A percentile compares a stretch with the other conserved stretches of the same genome.
Evolutionary conservation across 495 filamentous ascomycete genomes (phyloP).

Genomic region (Aspergillus ostianus): DNA sequence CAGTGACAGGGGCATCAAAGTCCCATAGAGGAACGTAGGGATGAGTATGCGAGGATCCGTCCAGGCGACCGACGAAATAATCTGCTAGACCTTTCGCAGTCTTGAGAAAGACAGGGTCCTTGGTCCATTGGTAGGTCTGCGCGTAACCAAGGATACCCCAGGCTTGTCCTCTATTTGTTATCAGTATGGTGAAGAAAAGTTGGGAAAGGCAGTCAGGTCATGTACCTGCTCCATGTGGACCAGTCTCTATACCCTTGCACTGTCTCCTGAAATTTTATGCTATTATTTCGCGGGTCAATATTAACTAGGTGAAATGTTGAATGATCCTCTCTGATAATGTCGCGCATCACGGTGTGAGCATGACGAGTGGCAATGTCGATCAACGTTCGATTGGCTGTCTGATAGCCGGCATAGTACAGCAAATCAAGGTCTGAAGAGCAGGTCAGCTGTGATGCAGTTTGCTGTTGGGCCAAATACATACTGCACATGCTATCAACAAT

Average conservation of each 20-base stretch:
- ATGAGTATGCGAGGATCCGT: slow-evolving; percentile 13
- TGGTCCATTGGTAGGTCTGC: slow-evolving; percentile 44
- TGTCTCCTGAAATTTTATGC: slow-evolving; percentile 33
- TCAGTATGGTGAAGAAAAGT: background rate
- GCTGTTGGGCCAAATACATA: background rate
- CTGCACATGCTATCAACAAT: slow-evolving; percentile 46
- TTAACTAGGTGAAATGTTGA: slow-evolving; percentile 42
- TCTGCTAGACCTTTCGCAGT: slow-evolving; percentile 30
- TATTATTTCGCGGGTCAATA: slow-evolving; percentile 32
- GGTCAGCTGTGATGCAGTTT: background rate
- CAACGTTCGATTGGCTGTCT: slow-evolving; percentile 24
- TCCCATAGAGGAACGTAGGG: slow-evolving; percentile 32
- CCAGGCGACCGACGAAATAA: slow-evolving; percentile 37
- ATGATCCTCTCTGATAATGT: slow-evolving; percentile 30
- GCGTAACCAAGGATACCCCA: slow-evolving; percentile 49
- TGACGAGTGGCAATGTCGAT: slow-evolving; percentile 37
- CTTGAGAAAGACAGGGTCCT: slow-evolving; percentile 33
- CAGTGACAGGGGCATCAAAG: slow-evolving; percentile 38
- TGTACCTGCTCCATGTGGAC: slow-evolving; percentile 35
- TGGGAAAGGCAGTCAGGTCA: too few species aligned
- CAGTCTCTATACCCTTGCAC: slow-evolving; percentile 40
- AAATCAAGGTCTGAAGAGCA: slow-evolving; percentile 34
- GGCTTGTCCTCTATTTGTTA: slow-evolving; percentile 37
- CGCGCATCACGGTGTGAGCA: slow-evolving; percentile 27
- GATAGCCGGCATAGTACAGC: slow-evolving; percentile 40